Percentiles rank a stretch among this genome's conserved stretches.
Conservation (phyloP, 805 yeast species). For the Yarrowia yakushimensis region DNA sequence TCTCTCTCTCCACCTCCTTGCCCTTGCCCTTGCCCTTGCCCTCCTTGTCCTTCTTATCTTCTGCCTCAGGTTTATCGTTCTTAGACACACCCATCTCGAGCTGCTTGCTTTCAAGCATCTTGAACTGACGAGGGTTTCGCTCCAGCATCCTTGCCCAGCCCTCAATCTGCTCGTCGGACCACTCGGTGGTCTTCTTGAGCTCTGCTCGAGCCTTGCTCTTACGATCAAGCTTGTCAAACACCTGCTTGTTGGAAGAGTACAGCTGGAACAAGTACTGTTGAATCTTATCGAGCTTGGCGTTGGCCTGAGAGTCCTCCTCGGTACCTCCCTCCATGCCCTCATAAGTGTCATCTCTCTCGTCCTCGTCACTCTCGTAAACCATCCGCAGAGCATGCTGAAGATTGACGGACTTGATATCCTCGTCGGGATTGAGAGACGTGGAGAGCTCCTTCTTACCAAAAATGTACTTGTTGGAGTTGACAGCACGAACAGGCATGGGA, state of each 20-base stretch:
- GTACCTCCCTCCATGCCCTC: slow-evolving; percentile 39
- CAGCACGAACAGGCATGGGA: slow-evolving; percentile 4
- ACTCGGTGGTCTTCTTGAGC: slow-evolving; percentile 51
- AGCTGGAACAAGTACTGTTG: slow-evolving; percentile 58
- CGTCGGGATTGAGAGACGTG: slow-evolving; percentile 29
- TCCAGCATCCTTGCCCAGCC: slow-evolving; percentile 84
- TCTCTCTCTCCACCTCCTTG: neutral
- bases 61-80: neutral
- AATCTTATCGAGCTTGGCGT: slow-evolving; percentile 41
- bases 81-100: neutral
- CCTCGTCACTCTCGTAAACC: slow-evolving; percentile 73
- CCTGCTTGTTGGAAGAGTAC: slow-evolving; percentile 49
- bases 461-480: slow-evolving; percentile 28
- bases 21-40: slow-evolving; percentile 4
- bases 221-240: slow-evolving; percentile 50
- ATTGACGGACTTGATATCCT: slow-evolving; percentile 18
- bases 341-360: slow-evolving; percentile 68
- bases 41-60: neutral
- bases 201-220: slow-evolving; percentile 50
- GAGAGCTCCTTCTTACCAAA: slow-evolving; percentile 32
- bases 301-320: slow-evolving; percentile 33
- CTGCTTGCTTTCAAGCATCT: slow-evolving; percentile 14
- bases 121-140: slow-evolving; percentile 53
- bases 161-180: slow-evolving; percentile 91
- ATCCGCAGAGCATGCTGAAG: slow-evolving; percentile 40